phyloP scores from a whole-genome alignment of 768 basidiomycete species.

The Clitopilus passeckerianus region DNA sequence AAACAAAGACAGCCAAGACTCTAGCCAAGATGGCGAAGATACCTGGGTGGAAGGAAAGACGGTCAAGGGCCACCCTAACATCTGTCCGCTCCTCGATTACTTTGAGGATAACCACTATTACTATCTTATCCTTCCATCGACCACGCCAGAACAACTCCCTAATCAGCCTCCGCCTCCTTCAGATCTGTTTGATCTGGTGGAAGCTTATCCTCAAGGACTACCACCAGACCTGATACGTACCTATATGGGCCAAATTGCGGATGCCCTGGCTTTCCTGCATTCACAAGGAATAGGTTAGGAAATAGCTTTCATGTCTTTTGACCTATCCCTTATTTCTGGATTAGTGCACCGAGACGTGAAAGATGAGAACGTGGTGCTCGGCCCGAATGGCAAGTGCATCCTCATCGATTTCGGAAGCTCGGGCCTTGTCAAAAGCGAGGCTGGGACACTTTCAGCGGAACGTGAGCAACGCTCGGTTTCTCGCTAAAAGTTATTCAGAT shows the following conservation, averaged over 20 bases:
- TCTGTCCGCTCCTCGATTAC: constrained; percentile 92
- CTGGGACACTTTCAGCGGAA: constrained; percentile 92
- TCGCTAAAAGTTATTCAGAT: background rate
- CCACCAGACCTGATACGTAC: constrained; percentile 68
- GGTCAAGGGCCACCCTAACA: constrained; percentile 90
- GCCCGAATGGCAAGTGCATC: constrained; percentile 76
- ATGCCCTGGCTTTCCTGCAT: constrained; percentile 87
- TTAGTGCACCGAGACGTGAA: constrained; percentile 96
- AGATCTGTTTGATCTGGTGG: constrained; percentile 95
- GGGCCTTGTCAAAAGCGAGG: constrained; percentile 77
- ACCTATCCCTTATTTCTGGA: constrained; percentile 5
- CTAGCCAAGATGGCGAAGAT: constrained; percentile 18
- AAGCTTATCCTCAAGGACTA: constrained; percentile 82
- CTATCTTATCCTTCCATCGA: constrained; percentile 85
- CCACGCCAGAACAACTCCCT: constrained; percentile 52
- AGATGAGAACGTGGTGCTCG: constrained; percentile 92
- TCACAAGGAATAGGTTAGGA: constrained; percentile 81
- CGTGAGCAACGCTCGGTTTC: constrained; percentile 47
- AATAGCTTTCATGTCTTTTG: background rate
- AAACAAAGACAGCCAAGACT: constrained; percentile 16
- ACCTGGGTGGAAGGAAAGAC: constrained; percentile 67
- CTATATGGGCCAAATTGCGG: constrained; percentile 91
- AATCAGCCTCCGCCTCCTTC: constrained; percentile 53
- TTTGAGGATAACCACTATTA: constrained; percentile 97
- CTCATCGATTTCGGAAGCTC: constrained; percentile 97